Evolutionary conservation across 2,329 filamentous ascomycete species (phyloP), one percentile per base, ranked within the genome.

Genomic region (Colletotrichum falcatum): DNA sequence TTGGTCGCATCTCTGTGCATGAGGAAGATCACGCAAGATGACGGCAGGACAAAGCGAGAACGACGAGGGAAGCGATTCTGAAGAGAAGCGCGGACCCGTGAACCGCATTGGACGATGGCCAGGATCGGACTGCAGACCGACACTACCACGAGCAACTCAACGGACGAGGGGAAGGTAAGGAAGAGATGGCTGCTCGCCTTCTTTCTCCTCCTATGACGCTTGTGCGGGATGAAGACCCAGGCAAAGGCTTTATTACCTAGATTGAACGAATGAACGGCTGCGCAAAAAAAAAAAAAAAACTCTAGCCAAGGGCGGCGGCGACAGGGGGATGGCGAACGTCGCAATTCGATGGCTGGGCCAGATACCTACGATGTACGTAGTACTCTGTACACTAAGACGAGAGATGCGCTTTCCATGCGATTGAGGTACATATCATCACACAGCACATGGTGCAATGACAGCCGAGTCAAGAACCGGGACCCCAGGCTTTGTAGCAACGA

Each of bases 391-490:
- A 46, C 44, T 5, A 12, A n/a, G 44, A 54, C 30, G 35, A 37
- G 35, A 48, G 54, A 60, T 59, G 42, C 33, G 23, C 12, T 12
- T 65, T 37, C 20, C 46, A 66, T 64, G 48, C 28, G 20, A 20
- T 16, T 7, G 28, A 20, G 33, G 33, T 35, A 11, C 5, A 14
- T 20, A 7, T 26, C 54, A 42, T 35, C 39, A 37, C 70, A 74
- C 37, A 60, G 26, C 30, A 63, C 33, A 62, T 53, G 33, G 18
- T 66, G 44, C 39, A 44, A 65, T 42, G 33, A 60, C 65, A 71
- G 65, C 55, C 48, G 65, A 61, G 65, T 64, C 66, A 55, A 71
- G 65, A 70, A 70, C 66, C 28, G 54, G 60, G 51, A 42, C 65
- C 55, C 65, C 55, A 71, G 59, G 65, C 65, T 58, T 53, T 67